Conservation (phyloP, 78 protist genomes). For the Guillardia theta region DNA sequence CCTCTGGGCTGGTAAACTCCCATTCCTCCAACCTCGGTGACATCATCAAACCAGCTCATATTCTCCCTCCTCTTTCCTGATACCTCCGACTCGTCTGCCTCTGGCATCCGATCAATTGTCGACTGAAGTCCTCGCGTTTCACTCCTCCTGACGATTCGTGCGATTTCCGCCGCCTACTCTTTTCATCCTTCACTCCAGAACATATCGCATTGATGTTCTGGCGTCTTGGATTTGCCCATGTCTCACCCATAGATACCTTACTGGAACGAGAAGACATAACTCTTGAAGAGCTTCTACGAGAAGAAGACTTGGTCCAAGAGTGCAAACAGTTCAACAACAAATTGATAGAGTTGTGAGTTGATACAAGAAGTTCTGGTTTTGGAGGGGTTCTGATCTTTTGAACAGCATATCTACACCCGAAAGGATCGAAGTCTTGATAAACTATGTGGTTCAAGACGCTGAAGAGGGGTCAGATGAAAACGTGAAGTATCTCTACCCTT, state of each 20-base stretch:
- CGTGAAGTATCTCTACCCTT: neutral
- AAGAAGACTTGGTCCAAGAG: constrained; percentile 18
- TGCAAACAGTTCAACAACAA: constrained; percentile 20
- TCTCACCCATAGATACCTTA: neutral
- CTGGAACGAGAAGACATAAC: neutral
- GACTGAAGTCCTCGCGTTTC: too few species aligned
- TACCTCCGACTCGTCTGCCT: too few species aligned
- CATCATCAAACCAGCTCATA: too few species aligned
- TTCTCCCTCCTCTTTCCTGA: too few species aligned
- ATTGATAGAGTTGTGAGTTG: neutral
- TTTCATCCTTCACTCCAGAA: too few species aligned
- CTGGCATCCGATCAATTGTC: too few species aligned
- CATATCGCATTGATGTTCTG: constrained; percentile 29
- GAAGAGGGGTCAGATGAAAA: neutral
- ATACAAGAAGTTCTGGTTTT: neutral
- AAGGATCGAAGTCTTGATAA: neutral
- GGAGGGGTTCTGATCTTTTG: neutral
- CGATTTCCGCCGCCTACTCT: too few species aligned
- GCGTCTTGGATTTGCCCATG: constrained; percentile 9
- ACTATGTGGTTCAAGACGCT: neutral
- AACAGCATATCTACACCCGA: neutral
- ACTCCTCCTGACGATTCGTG: too few species aligned
- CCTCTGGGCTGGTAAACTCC: too few species aligned
- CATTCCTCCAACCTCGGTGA: too few species aligned
- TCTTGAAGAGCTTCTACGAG: neutral